Conservation (phyloP, 2,329 filamentous ascomycete species). For the Dendrostoma leiphaemia region DNA sequence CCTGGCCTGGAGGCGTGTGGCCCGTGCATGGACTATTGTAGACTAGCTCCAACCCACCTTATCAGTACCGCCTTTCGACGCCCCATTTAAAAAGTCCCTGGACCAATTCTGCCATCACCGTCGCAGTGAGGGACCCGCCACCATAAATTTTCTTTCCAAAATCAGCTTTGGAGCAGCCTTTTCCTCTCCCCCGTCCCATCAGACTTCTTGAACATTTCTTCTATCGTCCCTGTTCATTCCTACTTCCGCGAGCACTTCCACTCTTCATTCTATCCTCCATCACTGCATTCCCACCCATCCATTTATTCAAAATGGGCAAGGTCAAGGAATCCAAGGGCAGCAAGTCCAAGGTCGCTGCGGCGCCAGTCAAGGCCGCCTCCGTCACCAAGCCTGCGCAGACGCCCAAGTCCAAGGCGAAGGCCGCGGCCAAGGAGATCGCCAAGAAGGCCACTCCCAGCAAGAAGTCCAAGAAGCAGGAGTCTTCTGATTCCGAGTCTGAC, state of each 20-base stretch:
- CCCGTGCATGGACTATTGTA: too few species aligned
- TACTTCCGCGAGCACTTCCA: conserved; percentile 13
- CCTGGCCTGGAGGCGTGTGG: too few species aligned
- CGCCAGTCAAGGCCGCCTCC: conserved; percentile 60
- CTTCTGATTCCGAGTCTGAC: conserved; percentile 32
- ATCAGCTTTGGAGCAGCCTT: too few species aligned
- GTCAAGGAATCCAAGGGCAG: conserved; percentile 56
- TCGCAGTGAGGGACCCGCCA: too few species aligned
- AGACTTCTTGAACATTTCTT: conserved; percentile 5
- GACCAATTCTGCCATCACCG: too few species aligned
- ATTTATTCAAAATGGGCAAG: conserved; percentile 58
- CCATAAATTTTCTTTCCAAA: too few species aligned
- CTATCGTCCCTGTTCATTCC: not conserved
- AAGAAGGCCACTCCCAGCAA: conserved; percentile 48
- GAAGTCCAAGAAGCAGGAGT: conserved; percentile 44
- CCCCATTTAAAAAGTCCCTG: too few species aligned
- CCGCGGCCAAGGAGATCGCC: conserved; percentile 59
- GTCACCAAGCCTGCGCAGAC: conserved; percentile 67
- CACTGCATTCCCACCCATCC: conserved; percentile 18
- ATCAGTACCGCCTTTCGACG: too few species aligned
- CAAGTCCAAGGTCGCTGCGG: conserved; percentile 64
- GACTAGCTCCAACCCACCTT: too few species aligned
- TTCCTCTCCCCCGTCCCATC: conserved; percentile 6
- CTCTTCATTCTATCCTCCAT: not conserved
- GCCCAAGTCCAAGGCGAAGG: conserved; percentile 66